These are phyloP conservation scores for Aspergillus versicolor DNA, from an alignment of 2,329 filamentous ascomycete species.

Conservation along the genomic window DNA sequence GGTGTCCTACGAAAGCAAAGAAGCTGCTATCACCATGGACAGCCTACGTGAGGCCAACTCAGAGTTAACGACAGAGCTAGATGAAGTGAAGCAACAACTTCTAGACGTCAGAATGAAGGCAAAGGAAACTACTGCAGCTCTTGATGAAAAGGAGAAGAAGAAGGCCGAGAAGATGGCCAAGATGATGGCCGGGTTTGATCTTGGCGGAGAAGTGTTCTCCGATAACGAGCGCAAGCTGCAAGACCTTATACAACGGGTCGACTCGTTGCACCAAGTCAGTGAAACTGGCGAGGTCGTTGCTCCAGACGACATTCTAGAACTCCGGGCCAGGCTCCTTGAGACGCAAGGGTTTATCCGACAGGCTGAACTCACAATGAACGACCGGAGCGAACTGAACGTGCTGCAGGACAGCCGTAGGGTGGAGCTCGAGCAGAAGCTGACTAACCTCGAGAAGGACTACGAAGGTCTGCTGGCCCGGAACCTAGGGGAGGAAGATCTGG, in stretches of 20 bases:
- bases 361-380: slow-evolving; percentile 81
- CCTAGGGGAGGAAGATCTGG: slow-evolving; percentile 72
- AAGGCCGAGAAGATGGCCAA: slow-evolving; percentile 99
- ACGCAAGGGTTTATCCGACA: slow-evolving; percentile 91
- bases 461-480: slow-evolving; percentile 79
- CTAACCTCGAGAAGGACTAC: slow-evolving; percentile 76
- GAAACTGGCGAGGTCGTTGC: slow-evolving; percentile 75
- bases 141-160: slow-evolving; percentile 97
- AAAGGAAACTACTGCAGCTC: slow-evolving; percentile 83
- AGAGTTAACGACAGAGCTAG: slow-evolving; percentile 86
- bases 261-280: slow-evolving; percentile 74
- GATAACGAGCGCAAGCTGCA: slow-evolving; percentile 86
- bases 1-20: slow-evolving; percentile 92
- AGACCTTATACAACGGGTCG: slow-evolving; percentile 79
- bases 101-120: slow-evolving; percentile 95
- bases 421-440: slow-evolving; percentile 74
- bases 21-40: slow-evolving; percentile 97
- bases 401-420: slow-evolving; percentile 64
- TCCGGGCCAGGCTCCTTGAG: slow-evolving; percentile 78
- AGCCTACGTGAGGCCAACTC: slow-evolving; percentile 92
- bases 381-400: slow-evolving; percentile 63
- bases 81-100: slow-evolving; percentile 94
- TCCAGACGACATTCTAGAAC: slow-evolving; percentile 74
- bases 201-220: slow-evolving; percentile 89
- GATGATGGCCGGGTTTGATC: slow-evolving; percentile 99